phyloP scores from a whole-genome alignment of 2,329 filamentous ascomycete genomes.

The Pyrenophora seminiperda region DNA sequence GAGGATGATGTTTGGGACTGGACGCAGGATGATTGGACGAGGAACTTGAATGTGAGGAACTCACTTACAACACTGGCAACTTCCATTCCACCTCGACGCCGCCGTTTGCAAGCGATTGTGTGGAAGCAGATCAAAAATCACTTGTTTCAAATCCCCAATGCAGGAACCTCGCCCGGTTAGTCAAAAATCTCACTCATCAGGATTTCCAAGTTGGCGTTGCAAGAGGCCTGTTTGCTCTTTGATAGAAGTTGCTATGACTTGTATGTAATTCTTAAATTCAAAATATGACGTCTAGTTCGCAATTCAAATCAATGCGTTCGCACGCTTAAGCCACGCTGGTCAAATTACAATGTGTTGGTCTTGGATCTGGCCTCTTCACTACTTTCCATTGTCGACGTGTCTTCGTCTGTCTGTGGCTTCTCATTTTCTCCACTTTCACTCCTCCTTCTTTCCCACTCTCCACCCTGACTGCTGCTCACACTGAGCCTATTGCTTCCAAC shows the following conservation, averaged over 20 bases:
- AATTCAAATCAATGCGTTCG: background rate
- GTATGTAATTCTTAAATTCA: background rate
- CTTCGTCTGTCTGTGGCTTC: background rate
- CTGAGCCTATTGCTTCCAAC: background rate
- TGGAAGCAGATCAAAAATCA: constrained; percentile 3
- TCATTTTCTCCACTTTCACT: background rate
- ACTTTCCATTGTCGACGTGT: background rate
- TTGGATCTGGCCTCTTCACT: background rate
- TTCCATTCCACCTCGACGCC: background rate
- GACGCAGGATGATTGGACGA: constrained; percentile 8
- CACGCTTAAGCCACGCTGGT: background rate
- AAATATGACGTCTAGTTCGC: background rate
- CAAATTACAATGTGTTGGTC: too few species aligned
- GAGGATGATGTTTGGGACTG: constrained; percentile 10
- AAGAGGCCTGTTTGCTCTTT: too few species aligned
- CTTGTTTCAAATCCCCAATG: background rate
- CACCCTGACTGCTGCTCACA: background rate
- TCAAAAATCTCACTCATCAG: too few species aligned
- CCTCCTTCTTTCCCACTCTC: background rate
- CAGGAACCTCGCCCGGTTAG: background rate
- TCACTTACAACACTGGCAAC: background rate
- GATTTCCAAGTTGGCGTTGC: too few species aligned
- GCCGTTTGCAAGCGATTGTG: background rate
- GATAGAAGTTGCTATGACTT: background rate
- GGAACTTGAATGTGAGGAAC: constrained; percentile 5